Conservation (phyloP, 2,329 filamentous ascomycete genomes). For the Cyphellophora attinorum region DNA sequence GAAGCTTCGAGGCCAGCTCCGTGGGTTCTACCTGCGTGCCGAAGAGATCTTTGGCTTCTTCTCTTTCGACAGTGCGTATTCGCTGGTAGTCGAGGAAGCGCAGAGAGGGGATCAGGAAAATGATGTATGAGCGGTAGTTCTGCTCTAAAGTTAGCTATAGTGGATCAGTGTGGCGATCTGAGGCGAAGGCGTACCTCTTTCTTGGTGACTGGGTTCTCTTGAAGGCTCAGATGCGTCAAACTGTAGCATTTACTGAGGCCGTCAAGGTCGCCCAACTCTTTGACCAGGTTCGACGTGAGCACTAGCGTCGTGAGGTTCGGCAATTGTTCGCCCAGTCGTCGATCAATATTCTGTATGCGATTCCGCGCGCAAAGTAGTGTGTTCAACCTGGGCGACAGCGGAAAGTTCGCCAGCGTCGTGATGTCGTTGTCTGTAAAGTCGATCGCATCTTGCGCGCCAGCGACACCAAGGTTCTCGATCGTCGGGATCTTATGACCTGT, state of each 20-base stretch:
- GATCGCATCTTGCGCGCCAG: constrained; percentile 85
- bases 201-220: constrained; percentile 82
- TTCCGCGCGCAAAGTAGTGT: constrained; percentile 87
- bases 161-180: no score
- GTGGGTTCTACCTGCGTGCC: constrained; percentile 71
- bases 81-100: constrained; percentile 89
- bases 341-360: constrained; percentile 72
- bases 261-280: constrained; percentile 80
- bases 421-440: constrained; percentile 99
- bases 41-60: constrained; percentile 69
- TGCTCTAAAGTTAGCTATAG: constrained; percentile 28
- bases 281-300: constrained; percentile 71
- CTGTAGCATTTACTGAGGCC: constrained; percentile 58
- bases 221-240: constrained; percentile 69
- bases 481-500: constrained; percentile 95
- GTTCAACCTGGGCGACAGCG: constrained; percentile 75
- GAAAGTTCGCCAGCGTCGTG: constrained; percentile 80
- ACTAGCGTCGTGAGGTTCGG: constrained; percentile 77
- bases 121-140: constrained; percentile 86
- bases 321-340: constrained; percentile 61
- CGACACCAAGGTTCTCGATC: constrained; percentile 95
- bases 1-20: constrained; percentile 71
- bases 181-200: constrained; percentile 66
- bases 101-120: constrained; percentile 76
- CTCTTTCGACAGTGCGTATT: constrained; percentile 76